Evolutionary conservation across 805 yeast species (phyloP).

Genomic region (Saturnispora kantuleensis): DNA sequence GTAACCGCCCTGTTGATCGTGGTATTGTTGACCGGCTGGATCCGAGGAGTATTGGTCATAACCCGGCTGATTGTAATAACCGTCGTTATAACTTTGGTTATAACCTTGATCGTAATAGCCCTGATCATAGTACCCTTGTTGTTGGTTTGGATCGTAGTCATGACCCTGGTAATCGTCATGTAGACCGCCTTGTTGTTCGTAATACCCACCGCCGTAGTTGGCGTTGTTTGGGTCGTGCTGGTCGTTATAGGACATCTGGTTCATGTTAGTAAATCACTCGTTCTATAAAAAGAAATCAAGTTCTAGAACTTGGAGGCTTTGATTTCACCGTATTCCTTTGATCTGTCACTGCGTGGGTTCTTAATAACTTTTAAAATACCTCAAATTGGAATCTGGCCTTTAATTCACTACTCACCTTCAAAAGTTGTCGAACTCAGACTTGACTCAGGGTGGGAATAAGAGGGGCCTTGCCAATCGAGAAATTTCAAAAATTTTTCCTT

Average conservation of each 20-base stretch:
- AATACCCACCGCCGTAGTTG: constrained; percentile 12
- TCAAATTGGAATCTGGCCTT: background rate
- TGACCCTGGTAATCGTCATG: constrained; percentile 47
- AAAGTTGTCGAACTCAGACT: constrained; percentile 4
- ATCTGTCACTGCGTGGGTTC: background rate
- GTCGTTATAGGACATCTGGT: constrained; percentile 53
- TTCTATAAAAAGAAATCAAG: too few relatives aligned
- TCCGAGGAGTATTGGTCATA: constrained; percentile 23
- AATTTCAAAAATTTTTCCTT: background rate
- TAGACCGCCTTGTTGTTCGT: constrained; percentile 18
- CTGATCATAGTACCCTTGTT: constrained; percentile 38
- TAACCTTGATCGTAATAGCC: constrained; percentile 25
- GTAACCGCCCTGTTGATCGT: constrained; percentile 39
- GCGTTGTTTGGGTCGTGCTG: constrained; percentile 35
- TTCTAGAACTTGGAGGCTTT: too few relatives aligned
- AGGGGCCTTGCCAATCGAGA: background rate
- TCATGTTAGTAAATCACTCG: constrained; percentile 11
- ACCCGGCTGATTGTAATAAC: constrained; percentile 15
- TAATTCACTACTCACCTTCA: background rate
- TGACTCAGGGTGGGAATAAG: background rate
- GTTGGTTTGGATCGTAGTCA: constrained; percentile 30
- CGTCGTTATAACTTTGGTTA: constrained; percentile 17
- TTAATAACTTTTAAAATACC: too few relatives aligned
- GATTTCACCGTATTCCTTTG: too few relatives aligned
- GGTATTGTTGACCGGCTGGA: constrained; percentile 37